These are phyloP conservation scores for Prunus armeniaca DNA, from an alignment of 306 rosid genomes.

Conservation along the genomic window DNA sequence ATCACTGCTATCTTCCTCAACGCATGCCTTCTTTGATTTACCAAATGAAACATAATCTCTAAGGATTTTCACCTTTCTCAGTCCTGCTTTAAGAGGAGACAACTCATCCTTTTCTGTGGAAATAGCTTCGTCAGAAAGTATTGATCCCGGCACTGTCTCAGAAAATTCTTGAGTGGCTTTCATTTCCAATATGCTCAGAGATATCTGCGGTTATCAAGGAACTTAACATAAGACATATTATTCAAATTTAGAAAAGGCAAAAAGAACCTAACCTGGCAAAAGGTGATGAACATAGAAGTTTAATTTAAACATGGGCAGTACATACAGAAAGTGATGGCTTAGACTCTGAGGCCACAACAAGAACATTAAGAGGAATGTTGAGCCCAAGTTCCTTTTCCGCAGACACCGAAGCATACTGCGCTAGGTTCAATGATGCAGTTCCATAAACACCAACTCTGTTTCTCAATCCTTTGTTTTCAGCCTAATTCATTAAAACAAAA, in stretches of 20 bases:
- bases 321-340: constrained; percentile 35
- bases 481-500: constrained; percentile 12
- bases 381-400: constrained; percentile 23
- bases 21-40: constrained; percentile 13
- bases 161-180: constrained; percentile 14
- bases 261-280: background rate
- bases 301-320: background rate
- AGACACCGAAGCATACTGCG: constrained; percentile 26
- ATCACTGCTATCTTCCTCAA: constrained; percentile 22
- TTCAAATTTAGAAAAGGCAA: background rate
- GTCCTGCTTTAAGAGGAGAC: constrained; percentile 27
- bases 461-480: constrained; percentile 21
- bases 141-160: constrained; percentile 18
- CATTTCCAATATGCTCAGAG: constrained; percentile 24
- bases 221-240: background rate
- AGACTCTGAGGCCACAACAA: background rate
- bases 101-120: constrained; percentile 28
- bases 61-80: constrained; percentile 37
- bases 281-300: background rate
- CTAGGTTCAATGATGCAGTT: constrained; percentile 29
- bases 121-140: constrained; percentile 13
- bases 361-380: constrained; percentile 26
- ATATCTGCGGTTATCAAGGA: constrained; percentile 20
- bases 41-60: constrained; percentile 30
- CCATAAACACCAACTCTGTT: constrained; percentile 20